phyloP scores from a whole-genome alignment of 2,329 filamentous ascomycete genomes.

The Epichloe scottii region DNA sequence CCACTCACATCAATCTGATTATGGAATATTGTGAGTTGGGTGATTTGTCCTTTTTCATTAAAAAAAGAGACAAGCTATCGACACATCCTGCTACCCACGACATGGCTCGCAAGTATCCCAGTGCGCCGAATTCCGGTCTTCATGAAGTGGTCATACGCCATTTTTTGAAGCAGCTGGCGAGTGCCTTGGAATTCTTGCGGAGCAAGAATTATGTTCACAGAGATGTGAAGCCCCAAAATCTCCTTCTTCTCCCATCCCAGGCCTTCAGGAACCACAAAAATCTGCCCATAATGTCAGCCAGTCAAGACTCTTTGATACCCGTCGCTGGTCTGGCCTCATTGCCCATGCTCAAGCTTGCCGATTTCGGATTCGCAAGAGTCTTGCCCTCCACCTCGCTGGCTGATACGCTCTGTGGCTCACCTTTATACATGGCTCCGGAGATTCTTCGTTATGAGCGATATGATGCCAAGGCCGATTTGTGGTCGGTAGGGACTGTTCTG shows the following conservation, averaged over 20 bases:
- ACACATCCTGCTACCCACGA: constrained; percentile 74
- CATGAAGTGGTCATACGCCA: constrained; percentile 95
- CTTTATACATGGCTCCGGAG: constrained; percentile 96
- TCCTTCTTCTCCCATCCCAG: constrained; percentile 73
- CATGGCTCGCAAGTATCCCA: constrained; percentile 89
- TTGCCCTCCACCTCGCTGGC: constrained; percentile 83
- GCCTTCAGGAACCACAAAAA: constrained; percentile 47
- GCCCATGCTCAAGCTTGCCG: constrained; percentile 93
- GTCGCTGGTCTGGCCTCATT: constrained; percentile 69
- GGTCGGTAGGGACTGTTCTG: constrained; percentile 92
- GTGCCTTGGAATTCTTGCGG: constrained; percentile 80
- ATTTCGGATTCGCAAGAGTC: constrained; percentile 96
- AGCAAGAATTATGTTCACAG: constrained; percentile 83
- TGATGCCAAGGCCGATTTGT: constrained; percentile 90
- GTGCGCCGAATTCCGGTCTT: constrained; percentile 67
- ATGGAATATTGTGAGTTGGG: constrained; percentile 99
- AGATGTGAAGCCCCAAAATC: constrained; percentile 94
- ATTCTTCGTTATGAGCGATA: constrained; percentile 96
- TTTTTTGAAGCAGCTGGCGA: constrained; percentile 89
- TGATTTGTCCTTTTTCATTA: constrained; percentile 90
- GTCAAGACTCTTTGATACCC: constrained; percentile 69
- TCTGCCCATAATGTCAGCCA: constrained; percentile 58
- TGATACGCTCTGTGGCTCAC: constrained; percentile 92
- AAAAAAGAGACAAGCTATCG: constrained; percentile 71
- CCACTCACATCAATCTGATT: constrained; percentile 83